These are phyloP conservation scores for Parietaria judaica DNA, from an alignment of 306 rosid species.

Conservation along the genomic window DNA sequence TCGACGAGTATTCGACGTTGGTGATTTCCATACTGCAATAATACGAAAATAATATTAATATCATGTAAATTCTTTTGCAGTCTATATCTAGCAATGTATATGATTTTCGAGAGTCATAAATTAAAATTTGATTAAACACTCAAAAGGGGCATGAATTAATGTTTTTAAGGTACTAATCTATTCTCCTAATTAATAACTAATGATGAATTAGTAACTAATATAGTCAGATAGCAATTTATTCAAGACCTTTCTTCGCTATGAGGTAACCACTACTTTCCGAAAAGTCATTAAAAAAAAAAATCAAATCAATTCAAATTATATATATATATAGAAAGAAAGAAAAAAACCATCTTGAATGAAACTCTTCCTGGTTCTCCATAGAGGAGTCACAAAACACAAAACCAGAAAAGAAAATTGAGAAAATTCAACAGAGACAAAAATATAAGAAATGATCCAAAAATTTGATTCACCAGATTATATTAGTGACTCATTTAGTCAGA, in stretches of 20 bases:
- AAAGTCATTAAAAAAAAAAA: no score
- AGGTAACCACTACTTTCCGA: no score
- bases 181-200: no score
- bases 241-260: no score
- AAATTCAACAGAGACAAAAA: neutral
- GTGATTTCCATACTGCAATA: slow-evolving; percentile 74
- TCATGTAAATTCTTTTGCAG: slow-evolving; percentile 6
- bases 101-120: no score
- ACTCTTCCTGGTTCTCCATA: neutral
- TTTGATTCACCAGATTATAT: no score
- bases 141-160: neutral
- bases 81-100: neutral
- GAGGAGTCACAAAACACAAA: neutral
- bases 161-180: no score
- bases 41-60: slow-evolving; percentile 21
- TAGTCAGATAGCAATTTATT: no score
- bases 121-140: neutral
- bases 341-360: neutral
- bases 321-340: no score
- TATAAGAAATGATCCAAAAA: neutral
- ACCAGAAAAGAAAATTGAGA: neutral
- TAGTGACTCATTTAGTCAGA: no score
- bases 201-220: no score
- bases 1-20: slow-evolving; percentile 71
- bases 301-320: no score